Conservation (phyloP, 1,139 yeast genomes). For the Blastobotrys capitulatus region DNA sequence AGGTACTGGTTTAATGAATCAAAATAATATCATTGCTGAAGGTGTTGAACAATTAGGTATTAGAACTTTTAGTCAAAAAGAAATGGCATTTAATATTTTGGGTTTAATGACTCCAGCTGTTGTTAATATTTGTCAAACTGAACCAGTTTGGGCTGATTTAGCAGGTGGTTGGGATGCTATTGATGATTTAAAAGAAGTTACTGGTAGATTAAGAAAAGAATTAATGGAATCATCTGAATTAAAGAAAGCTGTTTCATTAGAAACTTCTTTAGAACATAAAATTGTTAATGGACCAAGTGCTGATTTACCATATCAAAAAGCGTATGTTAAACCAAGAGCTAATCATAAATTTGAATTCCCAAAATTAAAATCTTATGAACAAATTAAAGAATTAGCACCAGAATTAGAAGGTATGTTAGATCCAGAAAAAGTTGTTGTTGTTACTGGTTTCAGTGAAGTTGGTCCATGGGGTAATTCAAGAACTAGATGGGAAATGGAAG, state of each 20-base stretch:
- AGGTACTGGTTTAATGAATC: slow-evolving; percentile 98
- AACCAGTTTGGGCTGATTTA: slow-evolving; percentile 95
- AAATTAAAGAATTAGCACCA: slow-evolving; percentile 59
- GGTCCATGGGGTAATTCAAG: slow-evolving; percentile 99
- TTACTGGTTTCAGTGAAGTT: slow-evolving; percentile 96
- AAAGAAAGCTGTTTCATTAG: slow-evolving; percentile 92
- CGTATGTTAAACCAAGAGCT: slow-evolving; percentile 81
- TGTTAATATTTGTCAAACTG: slow-evolving; percentile 81
- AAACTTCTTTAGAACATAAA: slow-evolving; percentile 88
- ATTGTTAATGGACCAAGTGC: slow-evolving; percentile 86
- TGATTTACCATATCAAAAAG: slow-evolving; percentile 77
- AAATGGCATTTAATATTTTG: slow-evolving; percentile 96
- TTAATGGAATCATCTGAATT: slow-evolving; percentile 82
- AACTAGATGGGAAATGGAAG: slow-evolving; percentile 99
- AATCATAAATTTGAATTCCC: slow-evolving; percentile 96
- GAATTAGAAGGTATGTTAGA: slow-evolving; percentile 89
- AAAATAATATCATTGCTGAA: slow-evolving; percentile 94
- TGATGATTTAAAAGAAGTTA: slow-evolving; percentile 85
- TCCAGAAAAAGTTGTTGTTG: slow-evolving; percentile 84
- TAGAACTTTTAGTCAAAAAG: slow-evolving; percentile 96
- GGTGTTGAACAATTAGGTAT: slow-evolving; percentile 95
- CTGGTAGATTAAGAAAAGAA: slow-evolving; percentile 74
- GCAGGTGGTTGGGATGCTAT: slow-evolving; percentile 97
- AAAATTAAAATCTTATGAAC: slow-evolving; percentile 66
- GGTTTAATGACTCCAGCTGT: slow-evolving; percentile 89